Percentiles rank a stretch among this genome's conserved stretches.
Conservation (phyloP, 2,329 filamentous ascomycete species). For the Hymenoscyphus fructigenus region DNA sequence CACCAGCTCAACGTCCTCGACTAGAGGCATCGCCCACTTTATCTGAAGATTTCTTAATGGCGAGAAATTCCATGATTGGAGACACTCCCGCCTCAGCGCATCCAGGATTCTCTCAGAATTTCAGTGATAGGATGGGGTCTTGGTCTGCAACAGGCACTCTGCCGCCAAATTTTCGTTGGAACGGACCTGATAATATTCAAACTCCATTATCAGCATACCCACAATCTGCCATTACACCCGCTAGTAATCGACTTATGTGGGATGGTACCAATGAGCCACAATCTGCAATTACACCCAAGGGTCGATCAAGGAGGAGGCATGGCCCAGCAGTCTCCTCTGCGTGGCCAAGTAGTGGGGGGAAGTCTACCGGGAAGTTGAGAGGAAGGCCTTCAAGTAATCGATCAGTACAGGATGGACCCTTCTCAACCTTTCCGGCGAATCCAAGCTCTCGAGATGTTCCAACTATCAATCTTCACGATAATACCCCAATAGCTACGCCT, state of each 20-base stretch:
- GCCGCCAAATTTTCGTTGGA: constrained; percentile 37
- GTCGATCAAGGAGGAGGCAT: constrained; percentile 61
- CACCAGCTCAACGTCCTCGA: constrained; percentile 59
- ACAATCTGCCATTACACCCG: constrained; percentile 74
- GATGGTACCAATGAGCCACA: constrained; percentile 59
- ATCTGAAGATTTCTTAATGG: constrained; percentile 41
- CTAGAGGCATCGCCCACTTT: constrained; percentile 51
- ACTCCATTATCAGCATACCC: constrained; percentile 71
- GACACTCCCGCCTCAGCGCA: constrained; percentile 44
- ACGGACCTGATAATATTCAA: constrained; percentile 51
- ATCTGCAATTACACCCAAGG: constrained; percentile 70
- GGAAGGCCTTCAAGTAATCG: constrained; percentile 77
- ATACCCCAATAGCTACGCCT: constrained; percentile 42
- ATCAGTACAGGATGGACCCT: constrained; percentile 63
- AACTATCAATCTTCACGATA: constrained; percentile 45
- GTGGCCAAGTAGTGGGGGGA: constrained; percentile 69
- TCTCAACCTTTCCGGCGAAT: constrained; percentile 67
- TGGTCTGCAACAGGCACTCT: constrained; percentile 30
- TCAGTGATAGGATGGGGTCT: constrained; percentile 28
- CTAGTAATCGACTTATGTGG: constrained; percentile 43
- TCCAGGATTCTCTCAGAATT: constrained; percentile 28
- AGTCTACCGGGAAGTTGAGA: constrained; percentile 67
- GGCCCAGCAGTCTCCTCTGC: constrained; percentile 88
- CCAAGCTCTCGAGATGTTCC: constrained; percentile 49
- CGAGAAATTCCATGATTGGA: constrained; percentile 37